Evolutionary conservation across 1,139 yeast genomes (phyloP).

Genomic region (Yamadazyma siamensis): DNA sequence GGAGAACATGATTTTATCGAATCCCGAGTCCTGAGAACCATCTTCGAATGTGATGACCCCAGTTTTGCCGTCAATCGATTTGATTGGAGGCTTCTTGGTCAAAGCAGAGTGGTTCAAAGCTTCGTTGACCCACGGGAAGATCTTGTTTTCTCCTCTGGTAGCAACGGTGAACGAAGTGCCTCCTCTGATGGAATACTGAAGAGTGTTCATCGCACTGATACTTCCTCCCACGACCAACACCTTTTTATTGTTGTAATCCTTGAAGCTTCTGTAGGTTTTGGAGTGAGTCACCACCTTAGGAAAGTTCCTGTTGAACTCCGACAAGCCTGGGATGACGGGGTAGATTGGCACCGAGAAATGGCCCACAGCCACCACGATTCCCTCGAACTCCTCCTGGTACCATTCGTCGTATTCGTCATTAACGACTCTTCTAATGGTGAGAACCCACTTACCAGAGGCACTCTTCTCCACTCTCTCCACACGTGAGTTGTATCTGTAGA

Average conservation of each 20-base stretch:
- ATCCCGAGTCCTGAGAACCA: slow-evolving; percentile 21
- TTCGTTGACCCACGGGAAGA: slow-evolving; percentile 29
- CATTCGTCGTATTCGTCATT: slow-evolving; percentile 24
- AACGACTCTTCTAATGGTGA: slow-evolving; percentile 26
- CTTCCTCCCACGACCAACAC: slow-evolving; percentile 51
- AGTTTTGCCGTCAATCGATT: slow-evolving; percentile 21
- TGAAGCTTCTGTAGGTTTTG: slow-evolving; percentile 52
- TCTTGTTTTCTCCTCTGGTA: slow-evolving; percentile 28
- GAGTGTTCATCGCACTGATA: slow-evolving; percentile 48
- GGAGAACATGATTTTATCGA: slow-evolving; percentile 29
- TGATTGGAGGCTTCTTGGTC: slow-evolving; percentile 25
- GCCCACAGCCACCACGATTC: slow-evolving; percentile 52
- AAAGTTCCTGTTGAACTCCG: slow-evolving; percentile 40
- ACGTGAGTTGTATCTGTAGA: slow-evolving; percentile 35
- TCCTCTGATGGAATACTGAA: slow-evolving; percentile 46
- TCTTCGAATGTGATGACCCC: slow-evolving; percentile 27
- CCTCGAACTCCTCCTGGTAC: slow-evolving; percentile 44
- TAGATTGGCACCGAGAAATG: slow-evolving; percentile 51
- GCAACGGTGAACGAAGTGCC: slow-evolving; percentile 37
- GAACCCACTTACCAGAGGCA: slow-evolving; percentile 36
- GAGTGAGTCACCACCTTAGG: slow-evolving; percentile 58
- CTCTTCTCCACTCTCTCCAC: slow-evolving; percentile 36
- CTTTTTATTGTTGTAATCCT: slow-evolving; percentile 38
- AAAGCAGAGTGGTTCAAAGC: slow-evolving; percentile 39
- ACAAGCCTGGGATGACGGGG: slow-evolving; percentile 50